Conservation (phyloP, 164 flowering plant species). For the Dillenia turbinata region DNA sequence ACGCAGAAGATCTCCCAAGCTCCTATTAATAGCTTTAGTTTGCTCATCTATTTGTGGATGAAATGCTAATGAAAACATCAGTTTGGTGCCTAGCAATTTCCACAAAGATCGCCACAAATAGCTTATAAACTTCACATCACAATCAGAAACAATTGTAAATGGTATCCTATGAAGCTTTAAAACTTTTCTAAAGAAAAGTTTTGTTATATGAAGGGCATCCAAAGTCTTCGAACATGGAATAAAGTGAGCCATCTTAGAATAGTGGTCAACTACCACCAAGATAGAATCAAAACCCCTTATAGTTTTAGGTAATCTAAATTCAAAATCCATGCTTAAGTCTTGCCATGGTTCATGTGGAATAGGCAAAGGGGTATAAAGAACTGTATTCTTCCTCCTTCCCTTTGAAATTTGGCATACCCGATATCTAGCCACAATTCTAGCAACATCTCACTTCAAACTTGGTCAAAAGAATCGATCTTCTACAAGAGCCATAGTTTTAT, state of each 20-base stretch:
- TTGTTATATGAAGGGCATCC: neutral
- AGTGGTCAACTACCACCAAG: neutral
- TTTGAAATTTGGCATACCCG: neutral
- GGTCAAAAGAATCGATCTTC: neutral
- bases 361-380: conserved; percentile 1
- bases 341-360: neutral
- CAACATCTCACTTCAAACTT: conserved; percentile 1
- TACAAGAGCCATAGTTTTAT: conserved; percentile 2
- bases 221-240: neutral
- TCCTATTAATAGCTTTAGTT: neutral
- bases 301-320: neutral
- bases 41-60: neutral
- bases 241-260: neutral
- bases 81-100: neutral
- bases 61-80: neutral
- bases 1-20: neutral
- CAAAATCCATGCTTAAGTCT: conserved; percentile 1
- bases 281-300: neutral
- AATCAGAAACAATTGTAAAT: neutral
- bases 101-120: neutral
- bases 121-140: conserved; percentile 3
- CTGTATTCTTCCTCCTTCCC: conserved; percentile 1
- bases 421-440: neutral
- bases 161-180: too few relatives aligned
- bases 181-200: neutral